A percentile compares a stretch with the other conserved stretches of the same genome.
Conservation (phyloP, 768 basidiomycete species). For the Glaciozyma antarctica region DNA sequence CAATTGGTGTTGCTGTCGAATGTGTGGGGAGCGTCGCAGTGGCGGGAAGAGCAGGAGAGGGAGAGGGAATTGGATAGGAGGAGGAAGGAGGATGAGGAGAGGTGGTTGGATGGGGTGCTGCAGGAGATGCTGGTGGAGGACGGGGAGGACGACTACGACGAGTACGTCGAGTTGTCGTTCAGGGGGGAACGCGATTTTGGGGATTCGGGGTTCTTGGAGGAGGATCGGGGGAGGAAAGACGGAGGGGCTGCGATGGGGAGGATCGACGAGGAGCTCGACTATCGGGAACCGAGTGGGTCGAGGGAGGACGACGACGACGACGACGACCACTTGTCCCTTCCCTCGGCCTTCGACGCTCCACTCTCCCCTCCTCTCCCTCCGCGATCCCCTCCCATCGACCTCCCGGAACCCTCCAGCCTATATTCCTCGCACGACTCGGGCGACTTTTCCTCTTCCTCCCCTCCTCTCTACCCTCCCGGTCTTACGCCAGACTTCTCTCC, state of each 20-base stretch:
- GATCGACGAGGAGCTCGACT: constrained; percentile 1
- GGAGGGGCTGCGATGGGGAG: background rate
- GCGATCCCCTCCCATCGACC: background rate
- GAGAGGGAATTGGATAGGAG: background rate
- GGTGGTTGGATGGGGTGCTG: background rate
- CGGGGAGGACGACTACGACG: background rate
- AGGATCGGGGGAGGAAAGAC: background rate
- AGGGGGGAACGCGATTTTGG: background rate
- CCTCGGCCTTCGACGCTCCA: background rate
- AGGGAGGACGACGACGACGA: background rate
- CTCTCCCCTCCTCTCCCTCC: background rate
- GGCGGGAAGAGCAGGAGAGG: constrained; percentile 6
- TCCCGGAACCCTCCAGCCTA: background rate
- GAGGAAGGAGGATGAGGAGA: background rate
- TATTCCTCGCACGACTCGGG: background rate
- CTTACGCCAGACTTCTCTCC: background rate
- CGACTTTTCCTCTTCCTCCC: background rate
- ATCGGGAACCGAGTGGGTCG: background rate
- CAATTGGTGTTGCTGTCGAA: background rate
- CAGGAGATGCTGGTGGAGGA: background rate
- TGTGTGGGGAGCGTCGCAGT: background rate
- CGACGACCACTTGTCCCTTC: background rate
- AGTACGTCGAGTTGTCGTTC: background rate
- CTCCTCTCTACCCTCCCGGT: background rate
- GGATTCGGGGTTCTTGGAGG: background rate